A percentile compares a stretch with the other conserved stretches of the same genome.
Conservation (phyloP, 768 basidiomycete species). For the Russula vinacea region DNA sequence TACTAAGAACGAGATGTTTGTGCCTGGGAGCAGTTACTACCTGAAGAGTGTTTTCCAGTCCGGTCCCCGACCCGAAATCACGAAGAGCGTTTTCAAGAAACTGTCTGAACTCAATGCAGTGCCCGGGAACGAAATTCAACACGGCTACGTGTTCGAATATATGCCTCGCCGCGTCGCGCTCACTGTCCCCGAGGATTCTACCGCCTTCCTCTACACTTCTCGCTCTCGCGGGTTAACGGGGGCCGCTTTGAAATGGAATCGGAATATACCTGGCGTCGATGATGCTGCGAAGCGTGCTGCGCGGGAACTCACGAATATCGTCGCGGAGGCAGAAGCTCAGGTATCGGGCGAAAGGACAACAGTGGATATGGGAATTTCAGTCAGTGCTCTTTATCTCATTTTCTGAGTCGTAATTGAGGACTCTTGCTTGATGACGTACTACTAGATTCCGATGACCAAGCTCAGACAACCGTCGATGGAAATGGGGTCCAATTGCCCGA, state of each 20-base stretch:
- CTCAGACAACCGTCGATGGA: background rate
- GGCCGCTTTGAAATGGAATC: background rate
- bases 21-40: conserved; percentile 43
- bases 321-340: background rate
- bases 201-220: conserved; percentile 43
- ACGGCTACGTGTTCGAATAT: conserved; percentile 44
- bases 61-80: background rate
- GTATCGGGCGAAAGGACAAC: background rate
- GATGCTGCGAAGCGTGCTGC: conserved; percentile 8
- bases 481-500: background rate
- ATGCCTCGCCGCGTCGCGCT: conserved; percentile 41
- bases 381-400: conserved; percentile 1
- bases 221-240: background rate
- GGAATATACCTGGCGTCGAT: background rate
- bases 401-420: background rate
- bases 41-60: conserved; percentile 40
- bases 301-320: conserved; percentile 10
- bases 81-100: background rate
- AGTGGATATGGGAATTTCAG: conserved; percentile 28
- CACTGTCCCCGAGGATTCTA: conserved; percentile 34
- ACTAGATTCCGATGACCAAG: conserved; percentile 6
- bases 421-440: background rate
- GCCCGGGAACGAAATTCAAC: conserved; percentile 32
- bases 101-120: conserved; percentile 6
- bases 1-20: conserved; percentile 39